Conservation (phyloP, 352 stramenopile species). For the Peronosclerospora sorghi region DNA sequence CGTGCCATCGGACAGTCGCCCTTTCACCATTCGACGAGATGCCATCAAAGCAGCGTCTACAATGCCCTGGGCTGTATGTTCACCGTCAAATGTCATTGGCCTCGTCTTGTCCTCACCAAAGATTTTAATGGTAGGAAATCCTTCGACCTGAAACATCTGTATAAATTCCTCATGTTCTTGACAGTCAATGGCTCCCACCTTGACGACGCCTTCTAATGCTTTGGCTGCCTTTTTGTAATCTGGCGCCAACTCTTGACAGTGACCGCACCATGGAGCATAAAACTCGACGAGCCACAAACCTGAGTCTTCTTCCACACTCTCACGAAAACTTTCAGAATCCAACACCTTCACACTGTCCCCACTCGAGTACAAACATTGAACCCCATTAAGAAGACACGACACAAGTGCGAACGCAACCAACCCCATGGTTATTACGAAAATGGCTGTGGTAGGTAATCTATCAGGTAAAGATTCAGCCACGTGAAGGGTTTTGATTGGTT, state of each 20-base stretch:
- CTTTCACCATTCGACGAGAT: slow-evolving; percentile 67
- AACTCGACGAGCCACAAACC: slow-evolving; percentile 92
- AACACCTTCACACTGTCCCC: slow-evolving; percentile 59
- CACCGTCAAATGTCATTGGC: slow-evolving; percentile 63
- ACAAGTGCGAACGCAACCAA: slow-evolving; percentile 18
- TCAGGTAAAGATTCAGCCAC: slow-evolving; percentile 18
- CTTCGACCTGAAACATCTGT: slow-evolving; percentile 80
- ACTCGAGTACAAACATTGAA: slow-evolving; percentile 49
- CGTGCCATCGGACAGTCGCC: slow-evolving; percentile 49
- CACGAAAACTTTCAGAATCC: slow-evolving; percentile 57
- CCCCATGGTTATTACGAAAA: slow-evolving; percentile 10
- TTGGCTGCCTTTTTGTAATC: slow-evolving; percentile 89
- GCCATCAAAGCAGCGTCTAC: slow-evolving; percentile 72
- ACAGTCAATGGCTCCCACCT: slow-evolving; percentile 80
- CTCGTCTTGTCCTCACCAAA: slow-evolving; percentile 81
- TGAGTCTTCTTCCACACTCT: slow-evolving; percentile 57
- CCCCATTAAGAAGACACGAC: slow-evolving; percentile 22
- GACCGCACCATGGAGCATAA: slow-evolving; percentile 91
- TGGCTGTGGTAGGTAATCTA: too few species aligned
- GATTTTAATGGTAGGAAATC: slow-evolving; percentile 92
- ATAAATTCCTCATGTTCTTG: slow-evolving; percentile 78
- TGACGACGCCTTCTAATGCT: slow-evolving; percentile 82
- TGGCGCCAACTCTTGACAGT: slow-evolving; percentile 89
- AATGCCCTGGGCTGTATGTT: slow-evolving; percentile 76
- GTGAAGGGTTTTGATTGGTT: slow-evolving; percentile 19